Evolutionary conservation across 2,329 filamentous ascomycete species (phyloP).

Genomic region (Pseudogymnoascus sp.): DNA sequence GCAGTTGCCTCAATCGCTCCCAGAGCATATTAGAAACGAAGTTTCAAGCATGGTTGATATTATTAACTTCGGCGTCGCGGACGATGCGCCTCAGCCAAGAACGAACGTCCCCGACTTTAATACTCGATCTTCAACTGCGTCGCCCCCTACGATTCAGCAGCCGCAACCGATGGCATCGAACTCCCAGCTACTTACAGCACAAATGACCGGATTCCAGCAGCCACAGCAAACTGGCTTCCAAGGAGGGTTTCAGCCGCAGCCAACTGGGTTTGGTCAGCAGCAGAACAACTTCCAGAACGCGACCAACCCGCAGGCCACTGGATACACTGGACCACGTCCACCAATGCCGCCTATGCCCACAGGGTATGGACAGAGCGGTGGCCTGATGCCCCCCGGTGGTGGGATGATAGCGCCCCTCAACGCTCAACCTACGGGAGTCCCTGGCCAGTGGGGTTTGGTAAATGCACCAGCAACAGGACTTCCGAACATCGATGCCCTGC

Average conservation of each 20-base stretch:
- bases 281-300: constrained; percentile 63
- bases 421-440: constrained; percentile 86
- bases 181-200: constrained; percentile 54
- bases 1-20: constrained; percentile 63
- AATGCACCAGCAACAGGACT: constrained; percentile 85
- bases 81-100: constrained; percentile 52
- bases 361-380: constrained; percentile 56
- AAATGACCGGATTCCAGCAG: constrained; percentile 62
- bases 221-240: constrained; percentile 46
- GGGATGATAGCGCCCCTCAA: constrained; percentile 67
- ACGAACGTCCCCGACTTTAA: constrained; percentile 68
- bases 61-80: constrained; percentile 86
- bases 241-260: constrained; percentile 34
- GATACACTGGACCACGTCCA: constrained; percentile 71
- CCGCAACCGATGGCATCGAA: constrained; percentile 70
- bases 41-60: constrained; percentile 99
- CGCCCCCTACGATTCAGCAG: constrained; percentile 54
- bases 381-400: constrained; percentile 49
- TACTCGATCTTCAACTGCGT: constrained; percentile 43
- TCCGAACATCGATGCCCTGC: constrained; percentile 87
- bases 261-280: constrained; percentile 55
- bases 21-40: constrained; percentile 87
- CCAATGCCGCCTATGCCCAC: constrained; percentile 81
- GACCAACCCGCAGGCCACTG: constrained; percentile 64
- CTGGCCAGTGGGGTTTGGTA: constrained; percentile 97